Evolutionary conservation across 2,329 filamentous ascomycete genomes (phyloP).

Genomic region (Elsinoe ampelina): DNA sequence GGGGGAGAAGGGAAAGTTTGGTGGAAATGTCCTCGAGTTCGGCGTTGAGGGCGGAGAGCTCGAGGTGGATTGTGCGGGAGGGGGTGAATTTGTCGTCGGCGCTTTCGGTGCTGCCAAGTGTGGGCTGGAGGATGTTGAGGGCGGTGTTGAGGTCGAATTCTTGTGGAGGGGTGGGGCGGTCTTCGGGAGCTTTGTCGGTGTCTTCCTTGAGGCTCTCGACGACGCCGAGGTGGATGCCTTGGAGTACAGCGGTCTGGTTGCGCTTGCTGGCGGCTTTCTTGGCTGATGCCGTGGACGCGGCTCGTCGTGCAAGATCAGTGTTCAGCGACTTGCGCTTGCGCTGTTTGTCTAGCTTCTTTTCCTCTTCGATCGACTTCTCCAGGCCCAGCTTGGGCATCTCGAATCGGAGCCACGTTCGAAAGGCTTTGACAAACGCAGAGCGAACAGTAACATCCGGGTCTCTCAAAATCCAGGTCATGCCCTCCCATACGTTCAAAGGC

Average conservation of each 20-base stretch:
- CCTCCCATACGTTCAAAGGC: constrained; percentile 81
- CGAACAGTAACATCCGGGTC: constrained; percentile 71
- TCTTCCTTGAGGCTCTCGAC: constrained; percentile 4
- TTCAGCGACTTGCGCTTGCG: constrained; percentile 30
- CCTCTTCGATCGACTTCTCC: constrained; percentile 52
- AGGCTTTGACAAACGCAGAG: constrained; percentile 73
- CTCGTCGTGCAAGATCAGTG: constrained; percentile 32
- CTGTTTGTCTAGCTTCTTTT: constrained; percentile 26
- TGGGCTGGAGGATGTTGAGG: neutral
- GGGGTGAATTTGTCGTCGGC: neutral
- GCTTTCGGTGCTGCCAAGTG: neutral
- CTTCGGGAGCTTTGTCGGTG: neutral
- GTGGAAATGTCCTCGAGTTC: constrained; percentile 12
- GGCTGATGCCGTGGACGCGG: constrained; percentile 4
- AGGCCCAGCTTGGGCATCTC: constrained; percentile 53
- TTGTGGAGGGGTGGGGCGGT: neutral
- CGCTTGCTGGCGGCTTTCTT: constrained; percentile 12
- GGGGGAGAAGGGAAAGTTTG: constrained; percentile 68
- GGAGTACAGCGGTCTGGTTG: constrained; percentile 10
- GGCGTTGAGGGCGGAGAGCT: constrained; percentile 24
- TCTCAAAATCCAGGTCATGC: constrained; percentile 85
- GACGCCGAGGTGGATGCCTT: constrained; percentile 1
- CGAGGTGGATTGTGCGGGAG: constrained; percentile 18
- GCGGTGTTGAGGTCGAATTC: constrained; percentile 6
- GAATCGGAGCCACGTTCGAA: constrained; percentile 63